These are phyloP conservation scores for Podochytrium sp. DNA, from an alignment of 192 early-diverging fungal species.

Conservation along the genomic window DNA sequence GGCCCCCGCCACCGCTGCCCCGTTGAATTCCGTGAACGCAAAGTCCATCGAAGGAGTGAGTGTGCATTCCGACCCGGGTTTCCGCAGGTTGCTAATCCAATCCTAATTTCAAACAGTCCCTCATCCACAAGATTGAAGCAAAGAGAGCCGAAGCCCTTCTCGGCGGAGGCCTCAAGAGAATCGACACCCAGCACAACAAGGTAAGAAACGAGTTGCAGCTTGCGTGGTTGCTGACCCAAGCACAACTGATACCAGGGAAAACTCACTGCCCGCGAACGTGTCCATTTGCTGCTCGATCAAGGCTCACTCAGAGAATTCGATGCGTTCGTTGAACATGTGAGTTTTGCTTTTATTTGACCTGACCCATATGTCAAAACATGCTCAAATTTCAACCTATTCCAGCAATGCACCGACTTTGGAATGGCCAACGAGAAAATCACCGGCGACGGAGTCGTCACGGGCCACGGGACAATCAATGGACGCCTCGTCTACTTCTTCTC, in stretches of 20 bases:
- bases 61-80: too few species aligned
- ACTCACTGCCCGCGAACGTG: slow-evolving; percentile 89
- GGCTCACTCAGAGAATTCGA: slow-evolving; percentile 91
- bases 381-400: too few species aligned
- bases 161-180: slow-evolving; percentile 82
- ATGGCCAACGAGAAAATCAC: slow-evolving; percentile 83
- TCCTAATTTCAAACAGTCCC: too few species aligned
- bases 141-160: slow-evolving; percentile 74
- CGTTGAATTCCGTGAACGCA: too few species aligned
- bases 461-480: slow-evolving; percentile 91
- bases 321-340: slow-evolving; percentile 94
- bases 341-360: too few species aligned
- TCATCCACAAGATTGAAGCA: slow-evolving; percentile 37
- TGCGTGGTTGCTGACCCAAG: not conserved
- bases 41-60: too few species aligned
- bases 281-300: slow-evolving; percentile 81
- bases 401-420: slow-evolving; percentile 85
- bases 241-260: slow-evolving; percentile 66
- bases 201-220: slow-evolving; percentile 36
- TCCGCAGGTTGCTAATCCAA: too few species aligned
- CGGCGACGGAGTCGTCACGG: slow-evolving; percentile 95
- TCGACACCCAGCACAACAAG: slow-evolving; percentile 85
- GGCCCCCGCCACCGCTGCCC: too few species aligned
- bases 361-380: too few species aligned
- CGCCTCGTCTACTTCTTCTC: slow-evolving; percentile 88